Base-by-base conservation (phyloP, 345 rosid genomes). In the Capsella bursapastoris region DNA sequence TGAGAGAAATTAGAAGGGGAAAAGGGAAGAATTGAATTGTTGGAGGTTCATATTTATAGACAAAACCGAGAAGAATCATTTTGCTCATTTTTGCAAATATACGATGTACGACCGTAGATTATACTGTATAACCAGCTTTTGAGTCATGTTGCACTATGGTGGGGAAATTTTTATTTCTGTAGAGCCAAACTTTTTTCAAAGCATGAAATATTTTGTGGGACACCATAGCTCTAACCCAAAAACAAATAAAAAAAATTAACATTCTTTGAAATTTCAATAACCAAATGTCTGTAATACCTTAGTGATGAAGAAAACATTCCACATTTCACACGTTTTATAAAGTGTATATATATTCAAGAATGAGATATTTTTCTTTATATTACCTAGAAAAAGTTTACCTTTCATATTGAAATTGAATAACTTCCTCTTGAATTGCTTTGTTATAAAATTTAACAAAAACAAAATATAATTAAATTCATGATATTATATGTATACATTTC, bases 21-120 rank as follows among this genome's bases (percentile, higher is more conserved):
- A 89, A 83, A 93, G 96, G 97, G 96, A 90, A 89, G 93, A 89
- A 85, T 64, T 82, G 97, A 87, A 76, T 83, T 66, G 70, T 81
- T 25, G 86, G 88, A 74, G 89, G 15, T 51, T 70, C 57, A 55
- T 86, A 93, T 89, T 90, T 93, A 93, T 72, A 68, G 87, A 4
- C 82, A 52, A 52, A 73, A 32, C 8, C 7, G 28, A n/a, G 38
- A 44, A 8, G 86, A 81, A 79, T 47, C 79, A 50, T 79, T 22
- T 71, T 64, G 5, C 80, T 83, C 25, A 37, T 60, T 57, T 22
- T 52, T 35, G 4, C 11, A 28, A 61, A 61, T 22, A 69, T 76
- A 76, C 74, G 50, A 37, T 43, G 2, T 61, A 61, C 10, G 9
- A 61, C 27, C 58, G 70, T 76, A 62, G 37, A 31, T n/a, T 53